These are phyloP conservation scores for Lentinula guzmanii DNA, from an alignment of 768 basidiomycete species.

Conservation along the genomic window DNA sequence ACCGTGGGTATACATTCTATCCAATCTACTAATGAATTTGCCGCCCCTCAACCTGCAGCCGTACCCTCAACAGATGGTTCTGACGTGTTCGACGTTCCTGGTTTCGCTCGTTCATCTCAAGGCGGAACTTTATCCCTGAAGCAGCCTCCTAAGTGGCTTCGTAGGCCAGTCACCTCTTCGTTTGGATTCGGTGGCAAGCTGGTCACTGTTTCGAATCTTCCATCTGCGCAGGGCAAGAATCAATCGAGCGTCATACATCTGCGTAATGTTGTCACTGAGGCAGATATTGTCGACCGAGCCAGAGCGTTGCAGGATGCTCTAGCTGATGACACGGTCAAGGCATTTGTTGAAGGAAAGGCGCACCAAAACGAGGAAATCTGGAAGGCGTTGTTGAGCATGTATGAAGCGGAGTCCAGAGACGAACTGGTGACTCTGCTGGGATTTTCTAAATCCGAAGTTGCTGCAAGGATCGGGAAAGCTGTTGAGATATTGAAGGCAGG, in stretches of 20 bases:
- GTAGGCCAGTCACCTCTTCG: conserved; percentile 70
- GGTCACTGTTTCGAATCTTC: conserved; percentile 74
- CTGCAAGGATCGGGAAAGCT: conserved; percentile 72
- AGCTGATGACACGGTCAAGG: conserved; percentile 48
- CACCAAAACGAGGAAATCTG: conserved; percentile 43
- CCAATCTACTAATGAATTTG: conserved; percentile 72
- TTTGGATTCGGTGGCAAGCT: conserved; percentile 94
- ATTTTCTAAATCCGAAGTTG: conserved; percentile 86
- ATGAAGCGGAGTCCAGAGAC: conserved; percentile 83
- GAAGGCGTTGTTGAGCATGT: conserved; percentile 86
- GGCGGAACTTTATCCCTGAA: conserved; percentile 72
- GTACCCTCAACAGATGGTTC: conserved; percentile 51
- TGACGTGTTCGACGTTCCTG: conserved; percentile 73
- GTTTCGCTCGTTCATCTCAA: conserved; percentile 41
- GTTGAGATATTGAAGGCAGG: conserved; percentile 63
- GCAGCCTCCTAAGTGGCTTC: conserved; percentile 96
- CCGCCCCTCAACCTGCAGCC: conserved; percentile 16
- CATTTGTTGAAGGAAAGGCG: conserved; percentile 63
- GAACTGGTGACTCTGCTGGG: conserved; percentile 88
- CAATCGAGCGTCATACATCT: conserved; percentile 82
- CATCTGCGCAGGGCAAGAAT: conserved; percentile 64
- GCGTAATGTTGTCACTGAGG: conserved; percentile 72
- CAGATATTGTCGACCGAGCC: conserved; percentile 68
- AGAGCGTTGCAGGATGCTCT: conserved; percentile 58
- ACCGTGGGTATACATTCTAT: conserved; percentile 90